phyloP scores from a whole-genome alignment of 2,329 filamentous ascomycete genomes.

The Xylaria sp. region DNA sequence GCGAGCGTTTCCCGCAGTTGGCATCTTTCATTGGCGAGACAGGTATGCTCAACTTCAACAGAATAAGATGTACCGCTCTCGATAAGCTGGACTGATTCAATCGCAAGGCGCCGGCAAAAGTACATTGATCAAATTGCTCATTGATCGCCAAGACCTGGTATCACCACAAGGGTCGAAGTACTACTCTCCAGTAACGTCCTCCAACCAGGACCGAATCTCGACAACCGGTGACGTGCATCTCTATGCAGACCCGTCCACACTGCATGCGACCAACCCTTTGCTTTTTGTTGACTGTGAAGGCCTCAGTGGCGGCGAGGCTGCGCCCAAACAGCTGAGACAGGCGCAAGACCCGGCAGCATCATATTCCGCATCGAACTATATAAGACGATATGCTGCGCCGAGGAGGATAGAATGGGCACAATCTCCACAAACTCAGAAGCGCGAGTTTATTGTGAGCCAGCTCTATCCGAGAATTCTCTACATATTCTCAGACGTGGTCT shows the following conservation, averaged over 20 bases:
- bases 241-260: constrained; percentile 54
- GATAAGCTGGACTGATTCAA: background rate
- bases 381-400: constrained; percentile 30
- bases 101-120: constrained; percentile 53
- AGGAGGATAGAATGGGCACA: constrained; percentile 44
- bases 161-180: constrained; percentile 39
- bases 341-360: constrained; percentile 22
- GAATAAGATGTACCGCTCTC: background rate
- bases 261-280: constrained; percentile 47
- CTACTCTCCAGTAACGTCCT: constrained; percentile 53
- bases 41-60: constrained; percentile 31
- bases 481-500: constrained; percentile 52
- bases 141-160: constrained; percentile 44
- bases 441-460: constrained; percentile 47
- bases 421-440: constrained; percentile 41
- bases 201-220: constrained; percentile 47
- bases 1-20: constrained; percentile 45
- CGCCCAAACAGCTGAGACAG: constrained; percentile 40
- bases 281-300: constrained; percentile 60
- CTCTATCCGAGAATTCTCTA: constrained; percentile 53
- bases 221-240: constrained; percentile 59
- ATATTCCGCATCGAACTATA: constrained; percentile 10
- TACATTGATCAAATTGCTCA: constrained; percentile 55
- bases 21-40: constrained; percentile 53
- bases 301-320: constrained; percentile 53